Percentiles rank a stretch among this genome's conserved stretches.
phyloP scores from a whole-genome alignment of 2,329 filamentous ascomycete species.

The Drechmeria coniospora region DNA sequence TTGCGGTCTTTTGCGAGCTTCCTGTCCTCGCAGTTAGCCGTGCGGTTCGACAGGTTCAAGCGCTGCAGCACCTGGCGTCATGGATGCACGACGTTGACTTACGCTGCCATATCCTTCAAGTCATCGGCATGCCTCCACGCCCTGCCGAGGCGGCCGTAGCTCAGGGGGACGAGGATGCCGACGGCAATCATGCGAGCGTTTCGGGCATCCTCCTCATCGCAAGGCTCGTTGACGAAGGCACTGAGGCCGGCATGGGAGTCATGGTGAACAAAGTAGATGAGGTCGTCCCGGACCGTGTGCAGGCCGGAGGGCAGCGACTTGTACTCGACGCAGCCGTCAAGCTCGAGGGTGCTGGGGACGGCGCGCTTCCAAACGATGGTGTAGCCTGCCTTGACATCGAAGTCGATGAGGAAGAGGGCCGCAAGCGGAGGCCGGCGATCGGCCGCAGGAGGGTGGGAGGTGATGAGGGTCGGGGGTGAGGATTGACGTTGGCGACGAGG shows the following conservation, averaged over 20 bases:
- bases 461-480: constrained; percentile 7
- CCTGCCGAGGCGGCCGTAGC: constrained; percentile 69
- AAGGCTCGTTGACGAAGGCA: constrained; percentile 75
- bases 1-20: constrained; percentile 49
- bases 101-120: constrained; percentile 62
- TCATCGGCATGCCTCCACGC: constrained; percentile 76
- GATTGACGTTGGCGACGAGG: constrained; percentile 21
- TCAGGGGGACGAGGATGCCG: constrained; percentile 73
- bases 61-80: neutral
- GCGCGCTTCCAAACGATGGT: constrained; percentile 81
- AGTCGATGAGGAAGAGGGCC: constrained; percentile 77
- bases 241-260: constrained; percentile 70
- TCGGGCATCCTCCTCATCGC: constrained; percentile 58
- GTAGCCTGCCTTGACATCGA: constrained; percentile 84
- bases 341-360: constrained; percentile 45
- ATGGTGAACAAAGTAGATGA: constrained; percentile 87
- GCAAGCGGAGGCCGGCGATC: constrained; percentile 33
- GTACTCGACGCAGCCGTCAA: constrained; percentile 86
- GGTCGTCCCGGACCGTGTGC: constrained; percentile 74
- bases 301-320: constrained; percentile 89
- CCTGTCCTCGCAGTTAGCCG: constrained; percentile 14
- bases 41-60: neutral
- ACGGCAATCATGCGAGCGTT: constrained; percentile 90
- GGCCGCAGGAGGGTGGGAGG: constrained; percentile 16
- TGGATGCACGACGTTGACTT: constrained; percentile 7